Base-by-base conservation (phyloP, 257 asterid species). In the Nicotiana undulata region DNA sequence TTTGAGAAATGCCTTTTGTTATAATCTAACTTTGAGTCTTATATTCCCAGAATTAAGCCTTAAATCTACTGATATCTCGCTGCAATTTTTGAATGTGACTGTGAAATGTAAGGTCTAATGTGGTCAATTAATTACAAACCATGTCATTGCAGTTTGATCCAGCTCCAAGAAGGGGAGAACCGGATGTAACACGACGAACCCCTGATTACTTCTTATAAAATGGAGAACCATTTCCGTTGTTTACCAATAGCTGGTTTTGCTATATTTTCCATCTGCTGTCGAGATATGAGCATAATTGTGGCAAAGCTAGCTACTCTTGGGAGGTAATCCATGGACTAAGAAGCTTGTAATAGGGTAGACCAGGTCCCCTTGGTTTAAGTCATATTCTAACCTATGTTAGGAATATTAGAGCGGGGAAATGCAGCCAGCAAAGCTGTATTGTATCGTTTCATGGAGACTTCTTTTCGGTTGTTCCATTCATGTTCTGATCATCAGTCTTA, bases 91-190 rank as follows among this genome's bases (percentile, higher is more conserved):
- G 13, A 70, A 20, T 44, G 20, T 44, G 6, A 68, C 76, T 68
- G 75, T 66, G 75, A 34, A 32, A 68, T 70, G 20, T 70, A 70
- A 20, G 20, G 77, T 70, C 77, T 12, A 44, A 20, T 70, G 49
- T 46, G 40, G 24, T 72, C 34, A 67, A 22, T 26, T 44, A 44
- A 44, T 70, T 16, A 17, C 7, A 24, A 32, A 18, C 37, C 56
- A 26, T 49, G 31, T 66, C 31, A 55, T 26, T 86, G 84, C 91
- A 94, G 98, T 94, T 94, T 86, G 98, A 94, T 86, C 97, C 98
- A 85, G 98, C 98, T 88, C 98, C 98, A 64, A 92, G 98, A 91
- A 90, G 98, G 86, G 98, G 98, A 52, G 98, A 94, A 74, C 98
- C 98, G 31, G 98, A 94, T 85, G 97, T 94, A 72, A 94, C 98